Evolutionary conservation across 176 grass and related monocot genomes (phyloP), one percentile per base, ranked within the genome.

Genomic region (Microstegium vimineum): DNA sequence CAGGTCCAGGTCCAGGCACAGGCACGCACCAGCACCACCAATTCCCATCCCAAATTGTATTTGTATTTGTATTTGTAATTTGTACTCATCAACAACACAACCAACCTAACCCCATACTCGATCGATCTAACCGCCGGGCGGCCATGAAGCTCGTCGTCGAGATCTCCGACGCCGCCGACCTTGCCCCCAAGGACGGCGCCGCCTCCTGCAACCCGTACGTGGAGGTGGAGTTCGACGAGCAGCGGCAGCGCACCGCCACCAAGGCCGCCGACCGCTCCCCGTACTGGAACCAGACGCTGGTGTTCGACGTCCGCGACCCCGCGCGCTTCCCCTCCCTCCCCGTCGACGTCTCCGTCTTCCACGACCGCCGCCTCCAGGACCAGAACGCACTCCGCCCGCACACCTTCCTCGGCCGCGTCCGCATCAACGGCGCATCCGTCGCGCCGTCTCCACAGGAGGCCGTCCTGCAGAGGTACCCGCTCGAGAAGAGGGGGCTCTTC

Each of bases 101-200:
- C 38, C 38, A 40, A 40, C 38, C 38, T n/a, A 40, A 10, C 38
- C 38, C 38, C 38, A 6, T 40, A 40, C 38, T 6, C 6, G 8
- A n/a, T n/a, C n/a, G n/a, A n/a, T n/a, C n/a, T n/a, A 1, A 40
- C 8, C 38, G 10, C 9, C 38, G 16, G 15, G 5, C 16, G 6
- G 47, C 8, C 26, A 97, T 97, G 91, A 97, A 90, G 94, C 82
- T 97, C 0, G 91, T 83, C 26, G 91, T 97, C 13, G 91, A 97
- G 80, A 82, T 97, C 47, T 62, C 82, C 10, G 91, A 92, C 76
- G 94, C 94, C 3, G 34, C 89, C 4, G 91, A 90, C 25, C 84
- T 97, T 2, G 40, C 88, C 1, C 51, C 91, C 5, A 97, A 97
- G 86, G 94, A 97, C 38, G 70, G 80, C 51, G 40, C 63, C 0